Conservation (phyloP, 116 monocot species). For the Zostera marina region DNA sequence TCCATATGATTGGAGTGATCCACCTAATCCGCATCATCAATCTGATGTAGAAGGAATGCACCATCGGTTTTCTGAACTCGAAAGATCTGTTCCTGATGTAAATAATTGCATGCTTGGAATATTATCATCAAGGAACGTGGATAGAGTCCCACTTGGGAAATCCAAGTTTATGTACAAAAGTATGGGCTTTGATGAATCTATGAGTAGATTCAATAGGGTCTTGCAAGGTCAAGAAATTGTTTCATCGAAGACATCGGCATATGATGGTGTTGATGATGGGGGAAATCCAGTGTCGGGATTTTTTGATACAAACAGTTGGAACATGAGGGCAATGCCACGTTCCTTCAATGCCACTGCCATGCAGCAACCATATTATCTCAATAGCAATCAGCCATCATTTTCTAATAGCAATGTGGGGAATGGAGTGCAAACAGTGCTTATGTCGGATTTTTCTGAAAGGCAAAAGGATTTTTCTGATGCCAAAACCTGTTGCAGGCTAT, state of each 20-base stretch:
- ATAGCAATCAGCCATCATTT: neutral
- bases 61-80: constrained; percentile 2
- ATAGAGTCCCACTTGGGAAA: constrained; percentile 21
- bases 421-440: neutral
- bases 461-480: neutral
- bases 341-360: neutral
- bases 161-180: constrained; percentile 29
- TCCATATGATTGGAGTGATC: constrained; percentile 18
- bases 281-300: constrained; percentile 1
- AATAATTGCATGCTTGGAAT: constrained; percentile 10
- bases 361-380: neutral
- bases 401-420: neutral
- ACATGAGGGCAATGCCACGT: constrained; percentile 14
- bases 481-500: constrained; percentile 42
- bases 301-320: constrained; percentile 13
- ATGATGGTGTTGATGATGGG: neutral
- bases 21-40: constrained; percentile 16
- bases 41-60: constrained; percentile 7
- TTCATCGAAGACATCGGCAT: constrained; percentile 13
- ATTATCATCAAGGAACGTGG: constrained; percentile 7
- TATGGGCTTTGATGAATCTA: constrained; percentile 68
- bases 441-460: neutral
- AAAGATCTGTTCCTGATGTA: constrained; percentile 15
- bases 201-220: constrained; percentile 66
- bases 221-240: constrained; percentile 99